These are phyloP conservation scores for Cercophora scortea DNA, from an alignment of 495 filamentous ascomycete species.

Conservation along the genomic window DNA sequence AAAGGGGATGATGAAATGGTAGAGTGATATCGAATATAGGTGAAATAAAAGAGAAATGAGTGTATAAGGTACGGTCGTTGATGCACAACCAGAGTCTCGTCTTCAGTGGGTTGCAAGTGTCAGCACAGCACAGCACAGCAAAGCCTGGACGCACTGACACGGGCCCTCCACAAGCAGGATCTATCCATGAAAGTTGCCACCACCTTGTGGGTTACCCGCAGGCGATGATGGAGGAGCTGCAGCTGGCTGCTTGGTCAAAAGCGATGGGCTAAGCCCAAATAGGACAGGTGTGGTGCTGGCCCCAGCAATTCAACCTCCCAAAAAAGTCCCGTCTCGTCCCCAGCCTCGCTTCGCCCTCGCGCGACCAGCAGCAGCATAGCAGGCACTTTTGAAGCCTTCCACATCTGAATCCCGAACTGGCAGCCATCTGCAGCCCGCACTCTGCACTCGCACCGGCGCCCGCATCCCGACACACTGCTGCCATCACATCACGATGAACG, in stretches of 20 bases:
- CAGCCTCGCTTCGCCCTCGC: conserved; percentile 19
- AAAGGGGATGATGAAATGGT: background rate
- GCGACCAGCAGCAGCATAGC: too few species aligned
- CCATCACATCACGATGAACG: conserved; percentile 62
- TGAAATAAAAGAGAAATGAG: background rate
- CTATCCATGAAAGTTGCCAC: too few species aligned
- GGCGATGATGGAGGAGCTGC: too few species aligned
- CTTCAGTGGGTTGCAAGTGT: too few species aligned
- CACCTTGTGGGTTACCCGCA: too few species aligned
- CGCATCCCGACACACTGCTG: conserved; percentile 8
- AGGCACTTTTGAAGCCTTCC: background rate
- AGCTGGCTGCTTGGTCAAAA: too few species aligned
- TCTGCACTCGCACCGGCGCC: background rate
- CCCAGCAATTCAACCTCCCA: conserved; percentile 1
- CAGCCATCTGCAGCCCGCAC: background rate
- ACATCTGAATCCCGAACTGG: background rate
- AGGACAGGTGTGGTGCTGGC: conserved; percentile 8
- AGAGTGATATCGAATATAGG: too few species aligned
- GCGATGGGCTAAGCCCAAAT: conserved; percentile 8
- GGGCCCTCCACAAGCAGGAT: too few species aligned
- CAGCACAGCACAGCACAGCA: too few species aligned
- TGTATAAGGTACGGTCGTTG: too few species aligned
- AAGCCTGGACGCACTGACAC: too few species aligned
- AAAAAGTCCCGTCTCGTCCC: conserved; percentile 22
- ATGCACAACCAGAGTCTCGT: too few species aligned